Evolutionary conservation across 2,329 filamentous ascomycete genomes (phyloP), one percentile per base, ranked within the genome.

Genomic region (Lachnellula subtilissima): DNA sequence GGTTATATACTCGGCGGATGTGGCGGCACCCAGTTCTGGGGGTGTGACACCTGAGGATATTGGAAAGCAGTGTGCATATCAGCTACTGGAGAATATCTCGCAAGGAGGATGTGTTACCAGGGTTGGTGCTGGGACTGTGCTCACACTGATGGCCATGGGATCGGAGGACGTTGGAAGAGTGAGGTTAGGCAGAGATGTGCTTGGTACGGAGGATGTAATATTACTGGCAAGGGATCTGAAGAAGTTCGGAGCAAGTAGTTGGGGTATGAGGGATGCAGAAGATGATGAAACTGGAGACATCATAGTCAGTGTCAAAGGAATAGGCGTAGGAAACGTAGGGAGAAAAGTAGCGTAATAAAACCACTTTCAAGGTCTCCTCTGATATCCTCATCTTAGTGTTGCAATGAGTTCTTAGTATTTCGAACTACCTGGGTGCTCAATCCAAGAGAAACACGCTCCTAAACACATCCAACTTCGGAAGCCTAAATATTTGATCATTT

Each of bases 141-240:
- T 99, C 52, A 89, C 86, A 17, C 77, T 99, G 60, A 99, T 99
- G 94, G 91, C 92, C 36, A 97, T 99, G 94, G 94, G 94, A 0
- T 90, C 88, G 1, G 94, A 97, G 70, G 94, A 99, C 72, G 91
- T 99, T 14, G 94, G 94, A 4, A 82, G 94, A 57, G 72, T 99
- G 63, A 83, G 89, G 60, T 70, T 99, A 56, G 91, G 92, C 35
- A 86, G 84, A 65, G 88, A 93, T 48, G 84, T 97, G 0, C 74
- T 97, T 47, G 92, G 85, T 0, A 88, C 86, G 2, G 90, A 96
- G 69, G 87, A 90, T 57, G 78, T 91, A 52, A 81, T 99, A 55
- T 84, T 85, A 50, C 75, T 97, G 53, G 92, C 89, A 11, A 81
- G 94, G 66, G 94, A 99, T 70, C 73, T 97, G 64, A 87, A 85